These are phyloP conservation scores for Gyrodon lividus DNA, from an alignment of 768 basidiomycete species.

Conservation along the genomic window DNA sequence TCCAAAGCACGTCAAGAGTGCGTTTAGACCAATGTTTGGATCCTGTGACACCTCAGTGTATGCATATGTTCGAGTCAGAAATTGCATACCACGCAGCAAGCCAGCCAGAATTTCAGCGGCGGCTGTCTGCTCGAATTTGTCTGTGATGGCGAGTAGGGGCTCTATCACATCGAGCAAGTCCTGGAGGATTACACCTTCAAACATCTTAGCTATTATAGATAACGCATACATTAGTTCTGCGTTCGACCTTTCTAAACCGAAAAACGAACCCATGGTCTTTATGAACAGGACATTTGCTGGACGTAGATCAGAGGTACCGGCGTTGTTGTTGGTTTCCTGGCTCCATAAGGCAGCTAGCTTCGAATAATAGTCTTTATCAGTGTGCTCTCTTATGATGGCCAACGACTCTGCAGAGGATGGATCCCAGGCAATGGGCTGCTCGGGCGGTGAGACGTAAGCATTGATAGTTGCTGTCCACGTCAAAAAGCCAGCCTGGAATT, in stretches of 20 bases:
- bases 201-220: constrained; percentile 57
- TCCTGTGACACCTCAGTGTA: constrained; percentile 40
- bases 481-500: constrained; percentile 75
- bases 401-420: constrained; percentile 48
- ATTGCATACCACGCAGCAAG: constrained; percentile 60
- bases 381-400: constrained; percentile 46
- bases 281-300: constrained; percentile 48
- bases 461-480: constrained; percentile 66
- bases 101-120: constrained; percentile 74
- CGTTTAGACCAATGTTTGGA: constrained; percentile 80
- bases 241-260: constrained; percentile 37
- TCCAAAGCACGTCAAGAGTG: constrained; percentile 58
- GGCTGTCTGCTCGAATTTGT: constrained; percentile 86
- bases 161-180: constrained; percentile 57
- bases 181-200: constrained; percentile 52
- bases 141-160: constrained; percentile 56
- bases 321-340: constrained; percentile 71
- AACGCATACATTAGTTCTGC: constrained; percentile 31
- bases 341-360: constrained; percentile 67
- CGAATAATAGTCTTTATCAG: constrained; percentile 56
- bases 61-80: neutral
- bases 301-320: constrained; percentile 54
- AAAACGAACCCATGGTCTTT: constrained; percentile 45
- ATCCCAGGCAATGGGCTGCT: constrained; percentile 53
- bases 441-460: constrained; percentile 48